Percentiles rank a stretch among this genome's conserved stretches.
Conservation (phyloP, 306 rosid genomes). For the Cucumis sativus region DNA sequence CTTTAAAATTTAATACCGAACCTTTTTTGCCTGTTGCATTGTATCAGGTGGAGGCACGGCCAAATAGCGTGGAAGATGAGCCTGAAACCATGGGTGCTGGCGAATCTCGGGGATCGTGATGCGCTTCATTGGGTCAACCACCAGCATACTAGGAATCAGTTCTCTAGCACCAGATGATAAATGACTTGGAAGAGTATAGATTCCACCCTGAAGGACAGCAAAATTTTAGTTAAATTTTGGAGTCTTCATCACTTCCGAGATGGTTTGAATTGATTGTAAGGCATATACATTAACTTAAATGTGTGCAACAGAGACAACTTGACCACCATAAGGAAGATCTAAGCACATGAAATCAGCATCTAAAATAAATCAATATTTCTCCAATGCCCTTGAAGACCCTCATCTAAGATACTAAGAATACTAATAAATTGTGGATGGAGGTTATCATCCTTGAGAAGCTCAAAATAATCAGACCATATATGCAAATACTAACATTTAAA, state of each 20-base stretch:
- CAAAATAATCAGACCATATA: background rate
- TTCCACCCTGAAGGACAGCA: constrained; percentile 58
- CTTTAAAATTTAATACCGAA: background rate
- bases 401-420: background rate
- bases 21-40: constrained; percentile 87
- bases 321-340: background rate
- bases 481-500: background rate
- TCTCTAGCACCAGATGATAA: constrained; percentile 88
- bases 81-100: constrained; percentile 89
- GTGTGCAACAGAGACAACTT: background rate
- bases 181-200: constrained; percentile 94
- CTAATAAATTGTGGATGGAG: background rate
- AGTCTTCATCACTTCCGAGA: background rate
- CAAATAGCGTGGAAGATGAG: constrained; percentile 83
- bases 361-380: background rate
- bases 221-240: background rate
- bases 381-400: background rate
- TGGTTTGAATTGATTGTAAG: background rate
- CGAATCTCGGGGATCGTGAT: constrained; percentile 91
- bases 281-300: background rate
- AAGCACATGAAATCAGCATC: background rate
- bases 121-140: constrained; percentile 93
- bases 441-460: background rate
- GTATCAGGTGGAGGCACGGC: constrained; percentile 93
- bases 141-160: constrained; percentile 89